Percentiles rank a stretch among this genome's conserved stretches.
Conservation (phyloP, 306 rosid genomes). For the Pyrus pyrifolia region DNA sequence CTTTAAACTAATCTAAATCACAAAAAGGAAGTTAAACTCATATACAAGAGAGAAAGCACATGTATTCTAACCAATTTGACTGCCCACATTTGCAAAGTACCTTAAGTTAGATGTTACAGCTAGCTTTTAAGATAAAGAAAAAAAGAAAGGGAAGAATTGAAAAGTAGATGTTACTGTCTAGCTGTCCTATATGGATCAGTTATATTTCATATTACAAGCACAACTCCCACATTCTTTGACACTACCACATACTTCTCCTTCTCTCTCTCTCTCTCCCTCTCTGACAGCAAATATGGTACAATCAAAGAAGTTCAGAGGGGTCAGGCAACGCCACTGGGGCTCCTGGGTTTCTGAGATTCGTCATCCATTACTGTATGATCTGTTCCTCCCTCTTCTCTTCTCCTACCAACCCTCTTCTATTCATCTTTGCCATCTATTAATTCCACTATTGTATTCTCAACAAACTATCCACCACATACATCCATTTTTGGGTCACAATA, state of each 20-base stretch:
- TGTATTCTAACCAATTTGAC: too few species aligned
- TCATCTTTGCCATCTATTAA: neutral
- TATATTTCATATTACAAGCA: conserved; percentile 14
- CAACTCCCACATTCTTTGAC: conserved; percentile 12
- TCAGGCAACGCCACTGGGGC: conserved; percentile 89
- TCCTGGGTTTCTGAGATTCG: conserved; percentile 95
- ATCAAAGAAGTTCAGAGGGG: conserved; percentile 75
- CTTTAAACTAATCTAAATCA: too few species aligned
- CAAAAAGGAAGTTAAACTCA: too few species aligned
- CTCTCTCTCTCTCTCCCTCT: neutral
- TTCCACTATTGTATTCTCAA: neutral
- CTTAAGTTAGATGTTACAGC: too few species aligned
- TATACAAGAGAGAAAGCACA: too few species aligned
- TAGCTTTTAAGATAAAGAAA: neutral
- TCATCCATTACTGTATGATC: conserved; percentile 65
- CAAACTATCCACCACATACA: neutral
- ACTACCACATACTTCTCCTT: neutral
- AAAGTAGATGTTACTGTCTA: neutral
- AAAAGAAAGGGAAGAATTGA: neutral
- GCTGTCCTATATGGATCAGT: neutral
- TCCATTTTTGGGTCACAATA: neutral
- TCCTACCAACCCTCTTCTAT: neutral
- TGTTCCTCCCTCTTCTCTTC: neutral
- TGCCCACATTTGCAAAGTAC: too few species aligned
- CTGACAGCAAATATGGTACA: conserved; percentile 38